A percentile compares a stretch with the other conserved stretches of the same genome.
Conservation (phyloP, 2,329 filamentous ascomycete genomes). For the Fusarium piperis region DNA sequence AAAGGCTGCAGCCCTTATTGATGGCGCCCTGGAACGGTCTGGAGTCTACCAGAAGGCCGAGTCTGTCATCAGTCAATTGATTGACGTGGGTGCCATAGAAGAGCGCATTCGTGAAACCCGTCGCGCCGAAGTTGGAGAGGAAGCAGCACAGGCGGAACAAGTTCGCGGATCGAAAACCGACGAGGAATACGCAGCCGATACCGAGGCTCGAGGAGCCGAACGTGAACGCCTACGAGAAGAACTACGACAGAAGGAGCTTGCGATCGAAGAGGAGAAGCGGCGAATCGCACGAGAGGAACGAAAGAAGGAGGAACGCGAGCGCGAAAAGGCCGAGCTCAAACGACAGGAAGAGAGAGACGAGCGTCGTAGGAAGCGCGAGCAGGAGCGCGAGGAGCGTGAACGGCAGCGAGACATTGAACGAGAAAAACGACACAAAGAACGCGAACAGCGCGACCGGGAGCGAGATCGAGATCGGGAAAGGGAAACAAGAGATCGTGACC, state of each 20-base stretch:
- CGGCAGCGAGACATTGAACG: slow-evolving; percentile 53
- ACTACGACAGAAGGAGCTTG: slow-evolving; percentile 66
- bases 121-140: slow-evolving; percentile 73
- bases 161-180: slow-evolving; percentile 76
- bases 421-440: slow-evolving; percentile 53
- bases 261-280: slow-evolving; percentile 70
- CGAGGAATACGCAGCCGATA: slow-evolving; percentile 76
- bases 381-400: slow-evolving; percentile 66
- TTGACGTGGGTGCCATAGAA: slow-evolving; percentile 75
- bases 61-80: slow-evolving; percentile 71
- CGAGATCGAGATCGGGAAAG: slow-evolving; percentile 43
- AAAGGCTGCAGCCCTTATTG: slow-evolving; percentile 79
- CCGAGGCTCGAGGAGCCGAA: slow-evolving; percentile 66
- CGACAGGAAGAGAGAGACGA: slow-evolving; percentile 62
- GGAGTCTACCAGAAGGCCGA: slow-evolving; percentile 80
- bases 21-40: slow-evolving; percentile 80
- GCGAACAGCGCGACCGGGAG: slow-evolving; percentile 51
- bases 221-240: slow-evolving; percentile 71
- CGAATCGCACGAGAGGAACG: slow-evolving; percentile 67
- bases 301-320: slow-evolving; percentile 59
- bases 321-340: slow-evolving; percentile 60
- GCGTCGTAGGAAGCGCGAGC: slow-evolving; percentile 60
- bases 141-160: slow-evolving; percentile 73
- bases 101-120: slow-evolving; percentile 75
- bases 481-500: slow-evolving; percentile 43